Conservation (phyloP, 2,329 filamentous ascomycete species). For the Acrocalymma vagum region DNA sequence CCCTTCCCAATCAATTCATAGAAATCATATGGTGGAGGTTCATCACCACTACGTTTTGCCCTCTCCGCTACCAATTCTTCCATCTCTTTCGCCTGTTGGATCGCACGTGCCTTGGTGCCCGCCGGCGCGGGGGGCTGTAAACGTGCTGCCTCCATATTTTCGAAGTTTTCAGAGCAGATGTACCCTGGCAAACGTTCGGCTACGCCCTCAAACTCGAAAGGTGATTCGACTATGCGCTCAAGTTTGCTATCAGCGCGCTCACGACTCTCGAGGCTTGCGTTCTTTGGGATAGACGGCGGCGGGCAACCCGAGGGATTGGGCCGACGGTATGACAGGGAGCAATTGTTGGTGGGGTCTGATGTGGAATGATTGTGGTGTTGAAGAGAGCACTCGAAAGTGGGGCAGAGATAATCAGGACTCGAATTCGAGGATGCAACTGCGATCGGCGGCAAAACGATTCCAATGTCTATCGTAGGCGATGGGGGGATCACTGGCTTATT, state of each 20-base stretch:
- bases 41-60: conserved; percentile 66
- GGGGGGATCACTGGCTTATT: conserved; percentile 23
- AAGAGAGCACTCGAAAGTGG: conserved; percentile 1
- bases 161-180: conserved; percentile 6
- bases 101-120: conserved; percentile 65
- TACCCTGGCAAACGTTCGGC: conserved; percentile 12
- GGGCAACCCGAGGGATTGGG: conserved; percentile 10
- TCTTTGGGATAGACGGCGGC: conserved; percentile 19
- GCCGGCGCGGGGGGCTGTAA: conserved; percentile 36
- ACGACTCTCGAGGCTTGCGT: conserved; percentile 22
- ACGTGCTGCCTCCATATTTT: conserved; percentile 39
- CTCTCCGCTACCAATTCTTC: conserved; percentile 70
- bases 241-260: conserved; percentile 27
- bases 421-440: conserved; percentile 8
- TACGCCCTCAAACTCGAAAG: conserved; percentile 20
- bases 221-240: conserved; percentile 35
- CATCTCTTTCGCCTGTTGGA: conserved; percentile 77
- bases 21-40: conserved; percentile 72
- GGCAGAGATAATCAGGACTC: conserved; percentile 11
- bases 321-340: conserved; percentile 13
- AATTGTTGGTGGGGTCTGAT: conserved; percentile 31
- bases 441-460: conserved; percentile 11
- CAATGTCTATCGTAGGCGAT: conserved; percentile 15
- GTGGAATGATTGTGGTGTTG: conserved; percentile 24
- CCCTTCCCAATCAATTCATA: conserved; percentile 79